Evolutionary conservation across 1,284 basidiomycete genomes (phyloP), one percentile per base, ranked within the genome.

Genomic region (Sanguinoderma infundibulare): DNA sequence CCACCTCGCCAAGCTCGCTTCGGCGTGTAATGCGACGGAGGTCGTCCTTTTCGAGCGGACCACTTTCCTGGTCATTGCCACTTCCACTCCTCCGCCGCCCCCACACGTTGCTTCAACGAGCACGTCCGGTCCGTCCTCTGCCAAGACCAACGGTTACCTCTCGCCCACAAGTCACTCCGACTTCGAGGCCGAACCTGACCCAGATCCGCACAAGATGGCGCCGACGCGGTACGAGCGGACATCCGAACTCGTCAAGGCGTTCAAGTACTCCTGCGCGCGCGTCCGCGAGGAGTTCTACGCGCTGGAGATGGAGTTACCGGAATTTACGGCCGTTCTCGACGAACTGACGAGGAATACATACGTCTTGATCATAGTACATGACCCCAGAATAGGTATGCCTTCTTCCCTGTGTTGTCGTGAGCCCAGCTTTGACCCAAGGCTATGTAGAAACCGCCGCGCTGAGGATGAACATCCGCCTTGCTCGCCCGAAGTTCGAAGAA

Each of bases 1-100:
- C 60, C 95, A 98, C 70, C 84, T 99, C 7, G 85, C 89, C 10
- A 92, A 89, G 52, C 90, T 99, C 61, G 92, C 95, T 12, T 83
- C 88, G 50, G 89, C 94, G 1, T 95, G 94, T 72, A 90, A 86
- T 61, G 96, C 96, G 2, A 91, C 91, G 1, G 98, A 99, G 76
- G 95, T 96, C 54, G 91, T 99, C 62, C 86, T 98, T 26, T 99
- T 99, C 70, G 98, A 99, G 75, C 89, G 92, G 55, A 96, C 95
- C 3, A 99, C 98, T 17, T 99, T 99, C 79, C 89, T 99, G 53
- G 95, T 98, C 67, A 96, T 99, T 66, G 95, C 94, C 5, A 91
- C 90, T 8, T 91, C 87, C 28, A 78, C 82, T 4, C 74, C 78
- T 15, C 62, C 69, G 3, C 62, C 65, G 10, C 34, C 66, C 5